These are phyloP conservation scores for Mucuna pruriens DNA, from an alignment of 306 rosid species.

Conservation along the genomic window DNA sequence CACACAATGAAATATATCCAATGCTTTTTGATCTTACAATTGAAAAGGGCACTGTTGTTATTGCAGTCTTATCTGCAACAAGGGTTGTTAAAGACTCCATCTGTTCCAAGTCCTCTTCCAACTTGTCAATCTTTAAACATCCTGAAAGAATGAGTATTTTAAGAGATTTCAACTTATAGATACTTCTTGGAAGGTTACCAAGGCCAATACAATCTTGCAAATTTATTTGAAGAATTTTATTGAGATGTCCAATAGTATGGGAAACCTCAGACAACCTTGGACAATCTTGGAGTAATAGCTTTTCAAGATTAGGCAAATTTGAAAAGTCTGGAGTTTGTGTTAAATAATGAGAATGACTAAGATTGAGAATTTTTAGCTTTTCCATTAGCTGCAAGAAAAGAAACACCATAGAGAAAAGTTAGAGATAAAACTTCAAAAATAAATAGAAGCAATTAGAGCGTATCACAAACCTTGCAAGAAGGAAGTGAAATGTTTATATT, in stretches of 20 bases:
- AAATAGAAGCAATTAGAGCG: neutral
- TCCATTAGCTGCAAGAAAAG: constrained; percentile 24
- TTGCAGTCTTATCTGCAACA: constrained; percentile 43
- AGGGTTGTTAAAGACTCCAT: constrained; percentile 35
- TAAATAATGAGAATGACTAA: constrained; percentile 40
- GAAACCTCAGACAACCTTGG: constrained; percentile 19
- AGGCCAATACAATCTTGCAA: constrained; percentile 40
- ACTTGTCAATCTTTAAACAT: constrained; percentile 24
- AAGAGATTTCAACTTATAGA: constrained; percentile 33
- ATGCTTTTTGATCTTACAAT: constrained; percentile 18
- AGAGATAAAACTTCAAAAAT: neutral
- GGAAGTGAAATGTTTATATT: neutral
- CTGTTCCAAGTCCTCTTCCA: constrained; percentile 34
- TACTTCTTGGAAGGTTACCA: constrained; percentile 32
- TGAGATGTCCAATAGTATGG: constrained; percentile 31
- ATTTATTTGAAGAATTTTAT: constrained; percentile 10
- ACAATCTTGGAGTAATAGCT: constrained; percentile 38
- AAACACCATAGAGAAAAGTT: neutral
- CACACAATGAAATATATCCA: constrained; percentile 35
- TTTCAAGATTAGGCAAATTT: constrained; percentile 41
- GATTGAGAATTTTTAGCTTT: constrained; percentile 43
- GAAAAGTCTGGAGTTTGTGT: constrained; percentile 43
- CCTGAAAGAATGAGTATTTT: constrained; percentile 39
- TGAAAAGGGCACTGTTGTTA: constrained; percentile 32
- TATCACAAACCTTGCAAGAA: neutral